Evolutionary conservation across 306 rosid species (phyloP).

Genomic region (Lathyrus sativus): DNA sequence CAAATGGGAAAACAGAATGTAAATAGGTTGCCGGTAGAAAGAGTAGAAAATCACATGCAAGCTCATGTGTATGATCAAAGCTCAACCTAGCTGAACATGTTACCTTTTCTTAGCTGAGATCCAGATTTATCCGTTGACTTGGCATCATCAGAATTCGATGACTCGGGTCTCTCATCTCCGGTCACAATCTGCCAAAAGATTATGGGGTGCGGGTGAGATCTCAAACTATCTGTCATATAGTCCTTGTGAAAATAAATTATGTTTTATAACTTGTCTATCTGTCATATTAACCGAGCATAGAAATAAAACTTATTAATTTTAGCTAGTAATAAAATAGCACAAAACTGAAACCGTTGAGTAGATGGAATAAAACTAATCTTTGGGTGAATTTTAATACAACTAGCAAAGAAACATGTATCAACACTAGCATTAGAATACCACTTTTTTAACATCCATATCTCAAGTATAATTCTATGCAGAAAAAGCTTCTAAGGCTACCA

Average conservation of each 20-base stretch:
- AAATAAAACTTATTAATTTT: no score
- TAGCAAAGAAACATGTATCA: conserved; percentile 20
- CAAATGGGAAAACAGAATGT: conserved; percentile 16
- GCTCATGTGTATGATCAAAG: conserved; percentile 19
- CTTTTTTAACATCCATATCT: conserved; percentile 9
- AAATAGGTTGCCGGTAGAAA: conserved; percentile 10
- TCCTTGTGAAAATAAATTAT: not conserved
- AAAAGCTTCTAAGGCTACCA: not conserved
- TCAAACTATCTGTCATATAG: conserved; percentile 20
- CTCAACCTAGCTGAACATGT: conserved; percentile 26
- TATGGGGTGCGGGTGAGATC: conserved; percentile 18
- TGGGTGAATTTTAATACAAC: not conserved
- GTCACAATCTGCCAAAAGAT: conserved; percentile 52
- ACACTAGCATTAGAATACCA: conserved; percentile 13
- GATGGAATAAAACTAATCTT: not conserved
- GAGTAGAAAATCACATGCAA: conserved; percentile 31
- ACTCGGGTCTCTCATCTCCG: conserved; percentile 55
- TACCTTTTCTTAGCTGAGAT: conserved; percentile 78
- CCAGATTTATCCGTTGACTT: conserved; percentile 56
- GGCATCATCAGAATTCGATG: conserved; percentile 58
- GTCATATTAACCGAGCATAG: not conserved
- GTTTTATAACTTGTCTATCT: not conserved
- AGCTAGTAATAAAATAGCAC: no score
- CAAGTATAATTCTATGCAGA: conserved; percentile 13
- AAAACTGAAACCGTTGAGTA: not conserved